Conservation (phyloP, 163 green algal genomes). For the Volvox carteri region DNA sequence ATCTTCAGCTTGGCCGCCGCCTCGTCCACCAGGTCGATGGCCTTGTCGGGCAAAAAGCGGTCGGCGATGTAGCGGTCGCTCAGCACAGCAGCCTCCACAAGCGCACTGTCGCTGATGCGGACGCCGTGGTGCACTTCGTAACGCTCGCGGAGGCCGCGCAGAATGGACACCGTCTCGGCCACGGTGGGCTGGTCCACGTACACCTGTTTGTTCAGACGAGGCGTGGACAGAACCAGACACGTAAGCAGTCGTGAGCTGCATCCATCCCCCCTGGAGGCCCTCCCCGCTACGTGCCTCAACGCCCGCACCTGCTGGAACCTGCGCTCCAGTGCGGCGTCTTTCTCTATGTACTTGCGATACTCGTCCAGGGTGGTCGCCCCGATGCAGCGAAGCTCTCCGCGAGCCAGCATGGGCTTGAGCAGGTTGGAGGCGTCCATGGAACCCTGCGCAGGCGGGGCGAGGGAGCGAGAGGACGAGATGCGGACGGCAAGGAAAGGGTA, state of each 20-base stretch:
- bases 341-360: constrained; percentile 98
- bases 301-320: constrained; percentile 89
- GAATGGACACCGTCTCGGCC: constrained; percentile 92
- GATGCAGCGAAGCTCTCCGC: constrained; percentile 96
- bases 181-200: constrained; percentile 93
- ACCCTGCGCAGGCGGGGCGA: constrained; percentile 30
- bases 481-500: background rate
- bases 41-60: constrained; percentile 61
- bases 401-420: constrained; percentile 93
- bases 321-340: constrained; percentile 94
- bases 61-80: constrained; percentile 81
- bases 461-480: background rate
- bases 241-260: background rate
- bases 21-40: constrained; percentile 98
- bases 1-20: constrained; percentile 97
- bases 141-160: constrained; percentile 89
- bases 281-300: no score
- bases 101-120: constrained; percentile 91
- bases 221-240: background rate
- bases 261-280: no score
- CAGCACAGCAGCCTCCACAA: constrained; percentile 92
- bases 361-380: constrained; percentile 96
- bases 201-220: constrained; percentile 68
- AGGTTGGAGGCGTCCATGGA: constrained; percentile 83
- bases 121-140: constrained; percentile 95